Evolutionary conservation across 2,329 filamentous ascomycete species (phyloP).

Genomic region (Apiospora phragmitis): DNA sequence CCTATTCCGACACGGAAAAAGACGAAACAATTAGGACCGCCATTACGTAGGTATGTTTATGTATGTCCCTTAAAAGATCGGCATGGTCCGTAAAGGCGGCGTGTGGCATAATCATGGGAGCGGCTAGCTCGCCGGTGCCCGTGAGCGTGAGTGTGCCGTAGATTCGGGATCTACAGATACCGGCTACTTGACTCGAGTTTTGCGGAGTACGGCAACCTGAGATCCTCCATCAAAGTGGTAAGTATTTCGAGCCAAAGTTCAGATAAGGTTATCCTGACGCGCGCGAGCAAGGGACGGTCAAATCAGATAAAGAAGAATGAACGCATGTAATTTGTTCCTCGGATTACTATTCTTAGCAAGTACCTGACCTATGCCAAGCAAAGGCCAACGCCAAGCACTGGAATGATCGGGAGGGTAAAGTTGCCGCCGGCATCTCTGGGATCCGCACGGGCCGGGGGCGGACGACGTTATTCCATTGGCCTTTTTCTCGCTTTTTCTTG

Average conservation of each 20-base stretch:
- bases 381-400: neutral
- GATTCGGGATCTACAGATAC: neutral
- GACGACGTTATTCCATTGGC: neutral
- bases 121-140: too few relatives aligned
- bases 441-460: neutral
- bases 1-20: neutral
- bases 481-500: neutral
- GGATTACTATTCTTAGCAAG: neutral
- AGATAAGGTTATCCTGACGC: neutral
- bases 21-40: neutral
- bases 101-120: neutral
- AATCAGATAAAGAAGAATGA: neutral
- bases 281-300: neutral
- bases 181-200: neutral
- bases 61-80: neutral
- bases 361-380: neutral
- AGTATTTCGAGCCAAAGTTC: neutral
- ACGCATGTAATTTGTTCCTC: neutral
- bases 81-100: neutral
- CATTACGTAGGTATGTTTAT: neutral
- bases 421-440: neutral
- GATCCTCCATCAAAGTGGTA: neutral
- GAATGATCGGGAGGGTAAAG: neutral
- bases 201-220: neutral
- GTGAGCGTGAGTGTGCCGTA: neutral